These are phyloP conservation scores for Psilocybe sp. DNA, from an alignment of 768 basidiomycete species.

Conservation along the genomic window DNA sequence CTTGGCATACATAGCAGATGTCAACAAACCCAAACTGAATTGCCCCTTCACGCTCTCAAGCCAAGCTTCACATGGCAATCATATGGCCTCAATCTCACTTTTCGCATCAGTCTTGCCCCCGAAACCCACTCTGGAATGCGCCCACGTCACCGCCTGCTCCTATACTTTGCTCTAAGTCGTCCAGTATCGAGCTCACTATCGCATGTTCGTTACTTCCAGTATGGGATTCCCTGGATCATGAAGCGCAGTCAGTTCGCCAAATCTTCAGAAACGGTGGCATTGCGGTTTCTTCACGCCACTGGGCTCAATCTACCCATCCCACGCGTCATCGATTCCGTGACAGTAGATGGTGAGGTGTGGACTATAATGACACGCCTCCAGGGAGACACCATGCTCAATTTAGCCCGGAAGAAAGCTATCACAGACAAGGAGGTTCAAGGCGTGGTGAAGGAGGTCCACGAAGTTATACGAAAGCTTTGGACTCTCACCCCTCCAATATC, in stretches of 20 bases:
- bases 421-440: background rate
- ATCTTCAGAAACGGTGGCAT: background rate
- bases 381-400: background rate
- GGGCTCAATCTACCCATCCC: background rate
- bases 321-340: background rate
- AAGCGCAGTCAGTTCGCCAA: background rate
- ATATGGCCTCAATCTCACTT: too few relatives aligned
- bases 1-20: too few relatives aligned
- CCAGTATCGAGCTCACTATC: too few relatives aligned
- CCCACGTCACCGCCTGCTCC: too few relatives aligned
- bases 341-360: background rate
- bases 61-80: too few relatives aligned
- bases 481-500: background rate
- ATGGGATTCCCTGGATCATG: background rate
- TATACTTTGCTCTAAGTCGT: too few relatives aligned
- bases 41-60: too few relatives aligned
- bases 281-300: background rate
- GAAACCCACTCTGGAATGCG: too few relatives aligned
- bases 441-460: background rate
- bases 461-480: background rate
- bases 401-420: too few relatives aligned
- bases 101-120: too few relatives aligned
- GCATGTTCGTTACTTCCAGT: background rate
- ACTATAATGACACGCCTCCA: background rate
- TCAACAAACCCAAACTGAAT: too few relatives aligned